Evolutionary conservation across 371 early-diverging fungal species (phyloP).

Genomic region (Saksenaea vasiformis): DNA sequence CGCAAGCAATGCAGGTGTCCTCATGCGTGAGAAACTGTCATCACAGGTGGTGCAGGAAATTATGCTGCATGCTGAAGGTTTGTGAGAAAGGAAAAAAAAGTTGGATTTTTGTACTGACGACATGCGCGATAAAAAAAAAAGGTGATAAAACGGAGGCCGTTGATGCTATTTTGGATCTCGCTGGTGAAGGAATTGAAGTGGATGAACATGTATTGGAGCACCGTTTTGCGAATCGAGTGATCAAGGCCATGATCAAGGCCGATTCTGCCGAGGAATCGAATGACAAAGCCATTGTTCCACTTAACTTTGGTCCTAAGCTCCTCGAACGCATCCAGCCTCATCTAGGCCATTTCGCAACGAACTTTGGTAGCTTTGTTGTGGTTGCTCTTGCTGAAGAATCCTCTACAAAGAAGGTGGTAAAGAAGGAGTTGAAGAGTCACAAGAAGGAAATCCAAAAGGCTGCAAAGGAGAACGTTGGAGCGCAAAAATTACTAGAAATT

Average conservation of each 20-base stretch:
- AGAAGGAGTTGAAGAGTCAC: slow-evolving; percentile 37
- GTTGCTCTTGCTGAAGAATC: slow-evolving; percentile 65
- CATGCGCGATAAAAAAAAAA: not conserved
- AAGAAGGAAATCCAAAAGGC: slow-evolving; percentile 42
- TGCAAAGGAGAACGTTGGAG: slow-evolving; percentile 34
- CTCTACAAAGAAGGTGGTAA: slow-evolving; percentile 43
- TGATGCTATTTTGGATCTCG: slow-evolving; percentile 51
- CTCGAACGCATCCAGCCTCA: slow-evolving; percentile 42
- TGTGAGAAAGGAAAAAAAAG: not conserved
- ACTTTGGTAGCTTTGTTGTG: slow-evolving; percentile 57
- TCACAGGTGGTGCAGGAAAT: slow-evolving; percentile 75
- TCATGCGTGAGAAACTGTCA: slow-evolving; percentile 65
- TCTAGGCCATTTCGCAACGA: slow-evolving; percentile 44
- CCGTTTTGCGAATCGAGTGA: slow-evolving; percentile 59
- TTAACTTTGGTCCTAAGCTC: slow-evolving; percentile 48
- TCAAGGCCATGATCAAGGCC: slow-evolving; percentile 62
- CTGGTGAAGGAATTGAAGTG: slow-evolving; percentile 46
- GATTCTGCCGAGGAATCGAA: slow-evolving; percentile 56
- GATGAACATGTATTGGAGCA: slow-evolving; percentile 59
- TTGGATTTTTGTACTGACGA: not conserved
- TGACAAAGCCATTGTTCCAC: slow-evolving; percentile 49
- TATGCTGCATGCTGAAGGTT: slow-evolving; percentile 65
- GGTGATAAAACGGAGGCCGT: slow-evolving; percentile 54
- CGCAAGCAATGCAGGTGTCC: slow-evolving; percentile 45
- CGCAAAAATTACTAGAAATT: slow-evolving; percentile 37